Evolutionary conservation across 345 rosid species (phyloP).

Genomic region (Populus alba): DNA sequence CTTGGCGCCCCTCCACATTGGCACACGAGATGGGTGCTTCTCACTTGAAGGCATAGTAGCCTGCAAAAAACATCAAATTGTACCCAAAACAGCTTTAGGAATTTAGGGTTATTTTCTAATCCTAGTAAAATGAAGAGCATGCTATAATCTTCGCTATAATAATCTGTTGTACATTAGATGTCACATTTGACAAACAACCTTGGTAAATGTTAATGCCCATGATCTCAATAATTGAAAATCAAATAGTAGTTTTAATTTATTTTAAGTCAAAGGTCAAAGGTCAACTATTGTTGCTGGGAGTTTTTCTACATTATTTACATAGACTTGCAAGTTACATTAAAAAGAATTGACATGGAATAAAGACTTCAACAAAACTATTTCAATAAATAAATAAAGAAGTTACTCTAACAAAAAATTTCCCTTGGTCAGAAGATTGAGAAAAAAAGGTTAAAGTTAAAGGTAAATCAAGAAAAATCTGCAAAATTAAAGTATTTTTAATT

Average conservation of each 20-base stretch:
- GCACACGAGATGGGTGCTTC: constrained; percentile 29
- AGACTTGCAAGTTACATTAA: neutral
- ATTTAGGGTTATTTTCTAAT: neutral
- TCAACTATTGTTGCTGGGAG: neutral
- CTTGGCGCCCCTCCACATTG: constrained; percentile 45
- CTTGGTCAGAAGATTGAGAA: neutral
- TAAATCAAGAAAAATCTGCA: neutral
- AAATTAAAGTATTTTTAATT: neutral
- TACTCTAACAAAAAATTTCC: neutral
- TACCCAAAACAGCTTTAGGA: neutral
- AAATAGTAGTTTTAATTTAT: neutral
- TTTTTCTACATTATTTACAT: neutral
- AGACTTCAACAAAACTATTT: neutral
- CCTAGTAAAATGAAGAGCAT: neutral
- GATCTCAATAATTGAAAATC: neutral
- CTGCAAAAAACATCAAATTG: constrained; percentile 10
- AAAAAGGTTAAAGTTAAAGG: too few relatives aligned
- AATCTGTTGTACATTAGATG: neutral
- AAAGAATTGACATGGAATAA: neutral
- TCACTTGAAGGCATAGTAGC: constrained; percentile 44
- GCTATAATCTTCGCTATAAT: neutral
- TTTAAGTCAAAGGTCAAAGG: neutral
- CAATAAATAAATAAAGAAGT: neutral
- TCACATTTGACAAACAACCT: neutral
- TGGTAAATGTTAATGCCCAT: too few relatives aligned